phyloP scores from a whole-genome alignment of 2,329 filamentous ascomycete genomes.

The Alternaria sp. region DNA sequence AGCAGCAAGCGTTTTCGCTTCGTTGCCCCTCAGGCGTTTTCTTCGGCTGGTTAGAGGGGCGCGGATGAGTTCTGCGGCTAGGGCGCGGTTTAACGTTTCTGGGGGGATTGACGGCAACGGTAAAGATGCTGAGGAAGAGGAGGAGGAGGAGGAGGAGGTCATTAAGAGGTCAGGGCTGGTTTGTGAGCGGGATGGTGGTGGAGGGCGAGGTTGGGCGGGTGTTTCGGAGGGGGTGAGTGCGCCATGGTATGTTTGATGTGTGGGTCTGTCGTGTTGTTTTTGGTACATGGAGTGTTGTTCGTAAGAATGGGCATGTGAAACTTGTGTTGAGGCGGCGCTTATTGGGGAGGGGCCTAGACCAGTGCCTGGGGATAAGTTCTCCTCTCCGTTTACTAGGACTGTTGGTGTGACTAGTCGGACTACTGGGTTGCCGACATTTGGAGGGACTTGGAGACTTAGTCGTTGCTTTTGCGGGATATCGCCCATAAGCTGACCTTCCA shows the following conservation, averaged over 20 bases:
- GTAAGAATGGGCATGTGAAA: constrained; percentile 31
- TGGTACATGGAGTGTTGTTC: constrained; percentile 26
- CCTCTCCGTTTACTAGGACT: constrained; percentile 63
- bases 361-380: constrained; percentile 39
- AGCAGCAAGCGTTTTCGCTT: constrained; percentile 58
- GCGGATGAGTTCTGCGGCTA: constrained; percentile 59
- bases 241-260: constrained; percentile 35
- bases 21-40: constrained; percentile 55
- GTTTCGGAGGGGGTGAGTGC: constrained; percentile 44
- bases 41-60: constrained; percentile 54
- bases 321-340: constrained; percentile 31
- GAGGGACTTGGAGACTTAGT: constrained; percentile 69
- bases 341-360: constrained; percentile 37
- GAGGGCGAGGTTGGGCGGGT: constrained; percentile 34
- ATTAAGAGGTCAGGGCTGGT: constrained; percentile 8
- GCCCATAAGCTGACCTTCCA: constrained; percentile 33
- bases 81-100: constrained; percentile 56
- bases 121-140: constrained; percentile 16
- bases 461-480: constrained; percentile 55
- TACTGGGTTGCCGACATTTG: constrained; percentile 65
- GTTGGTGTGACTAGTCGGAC: constrained; percentile 69
- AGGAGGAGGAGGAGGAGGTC: constrained; percentile 21
- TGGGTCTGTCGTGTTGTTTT: constrained; percentile 29
- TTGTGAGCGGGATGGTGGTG: constrained; percentile 22
- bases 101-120: constrained; percentile 40